Evolutionary conservation across 169 alveolate genomes (phyloP).

Genomic region (Besnoitia besnoiti): DNA sequence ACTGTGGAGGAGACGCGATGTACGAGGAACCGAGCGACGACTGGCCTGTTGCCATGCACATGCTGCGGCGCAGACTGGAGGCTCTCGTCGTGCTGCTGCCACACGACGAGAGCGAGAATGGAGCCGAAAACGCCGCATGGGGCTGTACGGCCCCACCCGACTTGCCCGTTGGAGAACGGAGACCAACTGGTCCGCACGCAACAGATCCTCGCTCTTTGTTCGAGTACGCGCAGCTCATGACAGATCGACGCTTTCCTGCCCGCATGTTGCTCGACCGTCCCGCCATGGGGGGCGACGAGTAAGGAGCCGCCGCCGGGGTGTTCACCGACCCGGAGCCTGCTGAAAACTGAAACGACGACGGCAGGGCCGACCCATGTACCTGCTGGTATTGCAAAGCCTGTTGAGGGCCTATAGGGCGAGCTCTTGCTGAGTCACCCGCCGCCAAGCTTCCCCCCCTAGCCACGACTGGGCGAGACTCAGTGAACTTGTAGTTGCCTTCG

Average conservation of each 20-base stretch:
- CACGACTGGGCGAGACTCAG: background rate
- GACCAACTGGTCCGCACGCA: background rate
- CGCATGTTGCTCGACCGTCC: background rate
- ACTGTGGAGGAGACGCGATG: background rate
- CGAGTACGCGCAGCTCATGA: background rate
- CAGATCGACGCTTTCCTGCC: background rate
- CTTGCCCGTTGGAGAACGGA: background rate
- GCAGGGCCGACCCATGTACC: background rate
- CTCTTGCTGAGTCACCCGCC: background rate
- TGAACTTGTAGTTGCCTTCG: background rate
- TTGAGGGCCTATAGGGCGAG: background rate
- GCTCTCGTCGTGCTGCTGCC: constrained; percentile 1
- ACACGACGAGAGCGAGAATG: background rate
- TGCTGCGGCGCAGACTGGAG: background rate
- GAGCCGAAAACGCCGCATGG: background rate
- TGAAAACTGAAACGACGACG: background rate
- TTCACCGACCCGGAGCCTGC: background rate
- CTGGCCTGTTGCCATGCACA: background rate
- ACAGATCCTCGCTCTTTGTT: background rate
- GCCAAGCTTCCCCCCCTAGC: background rate
- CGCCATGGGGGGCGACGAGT: background rate
- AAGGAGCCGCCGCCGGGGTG: background rate
- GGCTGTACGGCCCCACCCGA: background rate
- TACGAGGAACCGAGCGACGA: background rate
- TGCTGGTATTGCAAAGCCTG: background rate